These are phyloP conservation scores for Colletotrichum tropicicola DNA, from an alignment of 2,329 filamentous ascomycete species.

Conservation along the genomic window DNA sequence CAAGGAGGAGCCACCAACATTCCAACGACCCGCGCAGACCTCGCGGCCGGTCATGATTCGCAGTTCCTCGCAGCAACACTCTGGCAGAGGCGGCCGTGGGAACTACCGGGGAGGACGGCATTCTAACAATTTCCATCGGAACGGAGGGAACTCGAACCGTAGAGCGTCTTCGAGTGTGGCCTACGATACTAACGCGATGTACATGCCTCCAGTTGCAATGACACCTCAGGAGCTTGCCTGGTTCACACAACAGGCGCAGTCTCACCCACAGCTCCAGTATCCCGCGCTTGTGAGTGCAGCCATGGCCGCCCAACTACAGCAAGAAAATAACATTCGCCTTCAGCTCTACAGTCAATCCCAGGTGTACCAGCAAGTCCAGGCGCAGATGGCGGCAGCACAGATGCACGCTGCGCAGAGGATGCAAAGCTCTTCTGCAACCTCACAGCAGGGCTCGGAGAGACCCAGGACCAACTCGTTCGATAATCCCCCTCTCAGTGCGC, in stretches of 20 bases:
- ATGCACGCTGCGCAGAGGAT: slow-evolving; percentile 30
- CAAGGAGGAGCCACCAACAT: slow-evolving; percentile 75
- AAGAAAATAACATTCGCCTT: slow-evolving; percentile 27
- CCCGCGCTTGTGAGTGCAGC: slow-evolving; percentile 33
- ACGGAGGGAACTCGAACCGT: slow-evolving; percentile 53
- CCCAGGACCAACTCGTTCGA: slow-evolving; percentile 72
- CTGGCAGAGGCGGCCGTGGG: slow-evolving; percentile 57
- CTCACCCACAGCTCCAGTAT: slow-evolving; percentile 51
- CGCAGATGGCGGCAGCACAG: slow-evolving; percentile 30
- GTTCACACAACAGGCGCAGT: slow-evolving; percentile 53
- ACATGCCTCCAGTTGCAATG: slow-evolving; percentile 53
- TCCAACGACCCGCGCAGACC: slow-evolving; percentile 63
- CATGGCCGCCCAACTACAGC: slow-evolving; percentile 33
- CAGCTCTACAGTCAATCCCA: slow-evolving; percentile 33
- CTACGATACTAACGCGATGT: slow-evolving; percentile 59
- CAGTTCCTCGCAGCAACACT: slow-evolving; percentile 69
- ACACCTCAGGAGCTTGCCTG: slow-evolving; percentile 57
- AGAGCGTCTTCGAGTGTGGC: slow-evolving; percentile 62
- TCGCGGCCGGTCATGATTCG: slow-evolving; percentile 66
- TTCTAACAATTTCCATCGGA: slow-evolving; percentile 51
- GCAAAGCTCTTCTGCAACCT: slow-evolving; percentile 16
- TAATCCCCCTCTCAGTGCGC: slow-evolving; percentile 66
- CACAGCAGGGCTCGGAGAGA: slow-evolving; percentile 51
- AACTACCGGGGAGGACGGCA: slow-evolving; percentile 60
- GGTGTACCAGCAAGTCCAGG: slow-evolving; percentile 30